A percentile compares a stretch with the other conserved stretches of the same genome.
phyloP scores from a whole-genome alignment of 306 rosid genomes.

The Boehmeria nivea region DNA sequence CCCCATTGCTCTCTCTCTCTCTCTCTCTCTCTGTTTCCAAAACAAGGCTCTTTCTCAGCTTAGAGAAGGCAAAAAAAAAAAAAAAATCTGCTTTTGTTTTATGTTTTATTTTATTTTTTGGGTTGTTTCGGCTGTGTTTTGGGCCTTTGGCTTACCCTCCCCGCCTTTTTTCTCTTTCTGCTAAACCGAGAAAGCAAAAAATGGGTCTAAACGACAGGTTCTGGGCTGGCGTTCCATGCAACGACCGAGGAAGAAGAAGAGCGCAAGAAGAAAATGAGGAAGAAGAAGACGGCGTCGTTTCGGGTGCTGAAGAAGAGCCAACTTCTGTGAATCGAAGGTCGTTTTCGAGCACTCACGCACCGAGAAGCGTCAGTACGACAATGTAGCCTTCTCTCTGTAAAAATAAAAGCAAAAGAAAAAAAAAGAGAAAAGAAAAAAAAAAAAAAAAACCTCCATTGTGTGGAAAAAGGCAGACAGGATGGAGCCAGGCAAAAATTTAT shows the following conservation, averaged over 20 bases:
- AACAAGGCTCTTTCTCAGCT: slow-evolving; percentile 10
- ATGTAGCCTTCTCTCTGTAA: slow-evolving; percentile 57
- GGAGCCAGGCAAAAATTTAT: slow-evolving; percentile 45
- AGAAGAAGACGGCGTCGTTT: slow-evolving; percentile 30
- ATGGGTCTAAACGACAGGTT: slow-evolving; percentile 5
- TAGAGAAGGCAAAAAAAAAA: slow-evolving; percentile 8
- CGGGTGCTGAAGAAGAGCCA: slow-evolving; percentile 41
- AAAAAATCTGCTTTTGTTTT: background rate
- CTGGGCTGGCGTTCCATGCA: slow-evolving; percentile 23
- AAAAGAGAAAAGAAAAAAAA: background rate
- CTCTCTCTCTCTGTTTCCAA: slow-evolving; percentile 14
- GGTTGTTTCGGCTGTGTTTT: background rate
- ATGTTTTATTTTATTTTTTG: background rate
- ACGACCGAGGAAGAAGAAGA: slow-evolving; percentile 34
- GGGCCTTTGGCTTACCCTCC: slow-evolving; percentile 24
- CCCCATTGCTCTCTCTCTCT: slow-evolving; percentile 15
- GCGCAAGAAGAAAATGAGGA: slow-evolving; percentile 26
- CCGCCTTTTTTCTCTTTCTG: slow-evolving; percentile 10
- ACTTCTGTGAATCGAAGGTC: slow-evolving; percentile 51
- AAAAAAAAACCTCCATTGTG: slow-evolving; percentile 34
- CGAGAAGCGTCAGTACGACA: slow-evolving; percentile 43
- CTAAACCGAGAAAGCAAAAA: background rate
- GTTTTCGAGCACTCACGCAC: slow-evolving; percentile 42
- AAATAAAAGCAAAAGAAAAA: slow-evolving; percentile 20
- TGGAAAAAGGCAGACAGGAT: slow-evolving; percentile 56